Conservation (phyloP, 768 basidiomycete species). For the Tulasnella sp. region DNA sequence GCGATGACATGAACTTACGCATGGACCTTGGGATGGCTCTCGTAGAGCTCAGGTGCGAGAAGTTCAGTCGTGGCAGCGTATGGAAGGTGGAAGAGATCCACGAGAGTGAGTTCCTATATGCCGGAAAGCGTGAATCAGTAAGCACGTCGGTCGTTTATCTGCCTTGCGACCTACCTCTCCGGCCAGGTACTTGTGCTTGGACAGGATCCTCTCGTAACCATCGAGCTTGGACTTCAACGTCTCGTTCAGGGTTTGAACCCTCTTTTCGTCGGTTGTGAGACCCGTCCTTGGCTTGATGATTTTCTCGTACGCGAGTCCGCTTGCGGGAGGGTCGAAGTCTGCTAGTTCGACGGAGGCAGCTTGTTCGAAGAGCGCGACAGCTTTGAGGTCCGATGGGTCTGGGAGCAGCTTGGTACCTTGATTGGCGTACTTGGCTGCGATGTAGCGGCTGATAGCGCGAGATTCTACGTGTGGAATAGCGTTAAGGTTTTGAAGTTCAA, state of each 20-base stretch:
- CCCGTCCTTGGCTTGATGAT: constrained; percentile 29
- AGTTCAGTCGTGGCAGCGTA: neutral
- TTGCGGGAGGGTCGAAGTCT: constrained; percentile 20
- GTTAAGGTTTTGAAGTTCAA: neutral
- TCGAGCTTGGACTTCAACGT: constrained; percentile 33
- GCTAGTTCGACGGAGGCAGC: neutral
- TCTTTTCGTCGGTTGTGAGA: neutral
- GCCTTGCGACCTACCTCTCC: constrained; percentile 26
- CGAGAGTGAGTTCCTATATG: neutral
- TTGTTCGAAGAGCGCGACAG: constrained; percentile 30
- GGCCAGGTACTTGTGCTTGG: constrained; percentile 41
- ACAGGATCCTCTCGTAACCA: constrained; percentile 45
- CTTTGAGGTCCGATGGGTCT: constrained; percentile 24
- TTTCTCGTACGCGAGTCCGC: constrained; percentile 34
- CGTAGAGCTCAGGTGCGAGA: neutral
- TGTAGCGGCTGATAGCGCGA: constrained; percentile 49
- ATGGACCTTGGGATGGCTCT: constrained; percentile 6
- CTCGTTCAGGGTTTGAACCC: constrained; percentile 5
- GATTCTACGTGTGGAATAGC: constrained; percentile 27
- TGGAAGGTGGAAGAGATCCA: constrained; percentile 14
- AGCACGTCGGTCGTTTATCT: neutral
- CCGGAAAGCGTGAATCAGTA: neutral
- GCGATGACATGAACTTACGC: neutral
- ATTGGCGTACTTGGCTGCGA: constrained; percentile 40
- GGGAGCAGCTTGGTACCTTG: constrained; percentile 45